A percentile compares a stretch with the other conserved stretches of the same genome.
Evolutionary conservation across 148 eudicot species (phyloP).

Genomic region (Chenopodium quinoa): DNA sequence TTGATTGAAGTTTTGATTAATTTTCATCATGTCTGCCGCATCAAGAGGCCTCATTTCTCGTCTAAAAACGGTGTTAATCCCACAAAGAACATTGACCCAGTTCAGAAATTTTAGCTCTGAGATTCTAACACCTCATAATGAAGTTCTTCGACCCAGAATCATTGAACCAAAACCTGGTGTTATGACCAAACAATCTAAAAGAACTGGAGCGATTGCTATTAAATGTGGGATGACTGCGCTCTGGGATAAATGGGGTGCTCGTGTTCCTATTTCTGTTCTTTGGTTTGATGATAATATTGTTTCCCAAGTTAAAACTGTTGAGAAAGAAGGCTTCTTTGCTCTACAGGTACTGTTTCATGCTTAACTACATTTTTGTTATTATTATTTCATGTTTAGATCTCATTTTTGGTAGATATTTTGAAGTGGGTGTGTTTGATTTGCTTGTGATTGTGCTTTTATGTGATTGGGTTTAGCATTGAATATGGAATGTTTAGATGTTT

Average conservation of each 20-base stretch:
- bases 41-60: constrained; percentile 61
- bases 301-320: constrained; percentile 85
- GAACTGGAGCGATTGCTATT: constrained; percentile 78
- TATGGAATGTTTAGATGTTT: not conserved
- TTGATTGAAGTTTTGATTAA: not conserved
- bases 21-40: constrained; percentile 39
- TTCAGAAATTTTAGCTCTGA: constrained; percentile 39
- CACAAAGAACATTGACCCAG: constrained; percentile 27
- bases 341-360: constrained; percentile 56
- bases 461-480: not conserved
- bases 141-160: constrained; percentile 34
- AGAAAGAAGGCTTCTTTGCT: constrained; percentile 81
- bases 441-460: not conserved
- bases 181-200: constrained; percentile 60
- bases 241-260: constrained; percentile 97
- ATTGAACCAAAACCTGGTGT: constrained; percentile 54
- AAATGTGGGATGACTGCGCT: constrained; percentile 93
- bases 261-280: constrained; percentile 73
- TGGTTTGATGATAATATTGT: constrained; percentile 92
- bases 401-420: constrained; percentile 2
- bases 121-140: constrained; percentile 21
- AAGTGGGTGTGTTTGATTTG: constrained; percentile 13
- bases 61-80: constrained; percentile 37
- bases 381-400: constrained; percentile 13
- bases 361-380: not conserved